phyloP scores from a whole-genome alignment of 345 rosid genomes.

The Anastatica hierochuntica region DNA sequence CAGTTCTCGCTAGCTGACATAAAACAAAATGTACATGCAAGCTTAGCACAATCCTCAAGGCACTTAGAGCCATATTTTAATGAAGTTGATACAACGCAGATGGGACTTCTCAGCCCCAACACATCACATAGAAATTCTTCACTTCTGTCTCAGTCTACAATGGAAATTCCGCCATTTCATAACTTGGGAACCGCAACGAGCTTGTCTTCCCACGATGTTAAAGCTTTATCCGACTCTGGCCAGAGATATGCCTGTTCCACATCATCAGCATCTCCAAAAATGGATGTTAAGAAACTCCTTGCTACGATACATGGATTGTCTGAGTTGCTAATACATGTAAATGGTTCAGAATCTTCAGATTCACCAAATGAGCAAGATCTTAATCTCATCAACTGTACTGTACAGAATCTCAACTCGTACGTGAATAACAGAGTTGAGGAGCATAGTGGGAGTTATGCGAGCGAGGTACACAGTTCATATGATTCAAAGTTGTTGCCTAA shows the following conservation, averaged over 20 bases:
- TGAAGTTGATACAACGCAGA: too few species aligned
- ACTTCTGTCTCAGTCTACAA: conserved; percentile 4
- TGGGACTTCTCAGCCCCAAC: conserved; percentile 4
- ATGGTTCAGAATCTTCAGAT: conserved; percentile 28
- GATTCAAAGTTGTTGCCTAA: conserved; percentile 23
- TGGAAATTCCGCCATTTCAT: conserved; percentile 13
- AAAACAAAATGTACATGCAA: conserved; percentile 13
- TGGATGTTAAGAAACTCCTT: conserved; percentile 26
- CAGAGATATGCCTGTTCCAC: not conserved
- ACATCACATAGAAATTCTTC: conserved; percentile 13
- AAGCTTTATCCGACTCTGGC: conserved; percentile 2
- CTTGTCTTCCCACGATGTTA: not conserved
- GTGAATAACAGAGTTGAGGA: conserved; percentile 15
- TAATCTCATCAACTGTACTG: conserved; percentile 35
- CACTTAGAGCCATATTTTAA: too few species aligned
- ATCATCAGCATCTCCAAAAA: conserved; percentile 7
- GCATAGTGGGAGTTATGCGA: conserved; percentile 25
- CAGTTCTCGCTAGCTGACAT: conserved; percentile 16
- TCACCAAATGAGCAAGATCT: conserved; percentile 28
- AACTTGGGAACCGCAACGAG: not conserved
- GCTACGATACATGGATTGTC: conserved; percentile 26
- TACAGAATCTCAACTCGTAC: conserved; percentile 39
- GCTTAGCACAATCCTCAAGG: conserved; percentile 15
- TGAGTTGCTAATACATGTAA: conserved; percentile 23
- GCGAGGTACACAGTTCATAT: conserved; percentile 14